Base-by-base conservation (phyloP, 495 filamentous ascomycete species). In the Podospora australis region DNA sequence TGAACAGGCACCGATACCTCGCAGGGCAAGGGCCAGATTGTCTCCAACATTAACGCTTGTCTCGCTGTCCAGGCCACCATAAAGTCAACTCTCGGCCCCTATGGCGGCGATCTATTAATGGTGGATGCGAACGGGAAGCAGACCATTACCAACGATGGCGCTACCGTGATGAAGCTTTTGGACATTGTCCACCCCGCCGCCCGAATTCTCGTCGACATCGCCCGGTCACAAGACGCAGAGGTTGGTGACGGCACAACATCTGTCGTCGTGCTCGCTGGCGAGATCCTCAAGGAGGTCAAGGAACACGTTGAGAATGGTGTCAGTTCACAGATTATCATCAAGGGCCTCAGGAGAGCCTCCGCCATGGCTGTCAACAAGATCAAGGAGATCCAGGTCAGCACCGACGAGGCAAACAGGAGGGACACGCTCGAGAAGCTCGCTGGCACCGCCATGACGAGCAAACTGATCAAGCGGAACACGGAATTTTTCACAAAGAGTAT, bases 111-210 rank as follows among this genome's bases (percentile, higher is more conserved):
- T 70, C 73, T 98, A 62, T 77, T 98, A 59, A 78, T 98, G 65
- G 92, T 98, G 49, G 94, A 98, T 69, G 81, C 78, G 60, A 96
- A 96, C 75, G 92, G 92, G 64, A 84, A 68, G 65, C 89, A 95
- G 72, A 98, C 92, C 54, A 96, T 98, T 60, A 98, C 92, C 40
- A 98, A 98, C 68, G 92, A 98, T 79, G 92, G 92, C 62, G 92
- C 92, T 35, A 98, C 92, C 19, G 92, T 97, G 35, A 98, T 98
- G 92, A 96, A 96, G 90, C 84, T 98, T 34, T 83, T 98, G 52
- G 92, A 98, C 68, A 96, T 98, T 62, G 88, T 98, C 49, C 92
- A 98, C 74, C 92, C 92, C 46, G 92, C 92, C 55, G 92, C 92
- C 56, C 86, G 92, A 65, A 96, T 98, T 71, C 84, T 98, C 57